phyloP scores from a whole-genome alignment of 805 yeast species.

The Hanseniaspora vineae region DNA sequence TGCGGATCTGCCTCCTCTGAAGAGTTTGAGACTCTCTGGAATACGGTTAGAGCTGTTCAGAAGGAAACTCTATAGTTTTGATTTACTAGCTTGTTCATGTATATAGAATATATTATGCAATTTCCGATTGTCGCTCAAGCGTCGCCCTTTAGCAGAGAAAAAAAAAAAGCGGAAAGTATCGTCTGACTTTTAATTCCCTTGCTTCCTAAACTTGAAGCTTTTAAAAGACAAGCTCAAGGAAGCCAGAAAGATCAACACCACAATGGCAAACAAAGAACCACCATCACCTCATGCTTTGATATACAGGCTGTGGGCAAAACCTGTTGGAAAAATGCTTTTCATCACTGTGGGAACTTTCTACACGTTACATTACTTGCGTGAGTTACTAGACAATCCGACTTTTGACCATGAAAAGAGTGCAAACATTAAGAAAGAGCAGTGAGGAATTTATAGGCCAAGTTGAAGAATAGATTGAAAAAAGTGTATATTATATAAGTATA shows the following conservation, averaged over 20 bases:
- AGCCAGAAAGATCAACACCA: not conserved
- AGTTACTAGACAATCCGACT: conserved; percentile 23
- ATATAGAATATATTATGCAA: not conserved
- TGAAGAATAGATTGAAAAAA: not conserved
- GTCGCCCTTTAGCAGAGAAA: not conserved
- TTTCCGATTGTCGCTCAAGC: not conserved
- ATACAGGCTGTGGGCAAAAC: conserved; percentile 34
- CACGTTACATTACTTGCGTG: conserved; percentile 33
- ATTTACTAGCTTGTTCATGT: not conserved
- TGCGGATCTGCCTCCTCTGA: conserved; percentile 66
- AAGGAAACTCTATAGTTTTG: conserved; percentile 27
- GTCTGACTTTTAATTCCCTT: no score
- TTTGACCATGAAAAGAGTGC: conserved; percentile 7
- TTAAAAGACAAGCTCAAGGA: no score
- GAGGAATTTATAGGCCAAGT: not conserved
- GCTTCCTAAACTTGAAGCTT: no score
- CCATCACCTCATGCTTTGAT: conserved; percentile 21
- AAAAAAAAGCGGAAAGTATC: not conserved
- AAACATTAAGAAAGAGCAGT: conserved; percentile 1
- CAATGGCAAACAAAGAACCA: conserved; percentile 2
- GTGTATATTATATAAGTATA: not conserved
- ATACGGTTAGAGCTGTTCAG: conserved; percentile 45
- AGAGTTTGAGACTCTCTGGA: conserved; percentile 55
- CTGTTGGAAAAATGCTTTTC: conserved; percentile 32
- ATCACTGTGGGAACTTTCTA: conserved; percentile 36